Evolutionary conservation across 352 stramenopile species (phyloP), one percentile per base, ranked within the genome.

Genomic region (Globisporangium radiosum): DNA sequence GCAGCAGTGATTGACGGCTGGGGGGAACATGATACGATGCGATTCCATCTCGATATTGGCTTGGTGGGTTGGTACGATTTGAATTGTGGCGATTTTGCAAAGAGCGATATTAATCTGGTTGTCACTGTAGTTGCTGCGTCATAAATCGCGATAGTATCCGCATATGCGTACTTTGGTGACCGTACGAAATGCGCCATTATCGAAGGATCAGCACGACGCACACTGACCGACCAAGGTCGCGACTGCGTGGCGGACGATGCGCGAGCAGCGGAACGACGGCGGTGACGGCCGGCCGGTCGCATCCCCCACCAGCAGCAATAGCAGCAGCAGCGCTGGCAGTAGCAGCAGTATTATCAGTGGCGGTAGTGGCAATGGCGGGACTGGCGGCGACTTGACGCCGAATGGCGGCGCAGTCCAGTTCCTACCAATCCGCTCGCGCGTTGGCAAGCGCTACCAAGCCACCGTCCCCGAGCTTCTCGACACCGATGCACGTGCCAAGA

Each of bases 361-460:
- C 43, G 15, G 37, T 33, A 43, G 19, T 40, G 17, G 33, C 5
- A 42, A 33, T 15, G 6, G 14, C n/a, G 14, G 5, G 51, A 39
- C 33, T 8, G 47, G 43, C 39, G 54, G 33, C 40, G 49, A 45
- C 38, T 45, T 40, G 4, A 59, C 64, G 13, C 17, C 56, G 7
- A 59, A 40, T 5, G 50, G 49, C 38, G 45, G 33, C 40, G 36
- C 57, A 4, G 55, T 65, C 13, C 83, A 88, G 62, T 92, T 90
- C 60, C 60, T 78, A n/a, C 19, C 83, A n/a, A 68, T 92, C 11
- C 83, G 78, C 47, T 92, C 81, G 25, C 76, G 86, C 33, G 81
- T 95, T 11, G 86, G 86, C 7, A 90, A 87, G 73, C 70, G 81
- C 54, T 95, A 80, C 59, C 86, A 95, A 70, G 86, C 86, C 19